phyloP scores from a whole-genome alignment of 306 rosid genomes.

The Cucurbita argyrosperma region DNA sequence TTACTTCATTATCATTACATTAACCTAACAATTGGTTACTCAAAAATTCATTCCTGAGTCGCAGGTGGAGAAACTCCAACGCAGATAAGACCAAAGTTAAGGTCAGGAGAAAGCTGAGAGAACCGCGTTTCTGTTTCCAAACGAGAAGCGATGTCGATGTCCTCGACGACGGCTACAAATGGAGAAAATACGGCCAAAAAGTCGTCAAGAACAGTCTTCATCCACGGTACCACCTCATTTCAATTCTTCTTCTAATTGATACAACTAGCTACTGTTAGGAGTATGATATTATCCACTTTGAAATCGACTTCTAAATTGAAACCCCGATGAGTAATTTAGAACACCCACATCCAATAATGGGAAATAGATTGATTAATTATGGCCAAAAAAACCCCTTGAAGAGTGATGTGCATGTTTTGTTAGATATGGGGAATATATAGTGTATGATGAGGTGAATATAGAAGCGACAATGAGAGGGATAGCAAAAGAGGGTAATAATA shows the following conservation, averaged over 20 bases:
- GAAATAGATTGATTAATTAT: too few relatives aligned
- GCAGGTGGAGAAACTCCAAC: constrained; percentile 81
- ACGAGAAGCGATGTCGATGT: constrained; percentile 98
- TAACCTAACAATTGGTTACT: too few relatives aligned
- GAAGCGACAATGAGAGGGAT: neutral
- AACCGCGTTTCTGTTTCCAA: constrained; percentile 95
- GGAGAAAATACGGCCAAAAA: constrained; percentile 98
- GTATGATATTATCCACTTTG: too few relatives aligned
- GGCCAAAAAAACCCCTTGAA: too few relatives aligned
- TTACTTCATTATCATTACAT: too few relatives aligned
- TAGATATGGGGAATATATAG: too few relatives aligned
- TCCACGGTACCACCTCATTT: constrained; percentile 44
- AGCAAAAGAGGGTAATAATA: neutral
- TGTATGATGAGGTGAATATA: neutral
- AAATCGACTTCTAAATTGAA: too few relatives aligned
- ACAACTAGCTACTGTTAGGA: too few relatives aligned
- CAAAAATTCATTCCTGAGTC: neutral
- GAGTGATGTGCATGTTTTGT: too few relatives aligned
- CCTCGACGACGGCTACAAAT: constrained; percentile 97
- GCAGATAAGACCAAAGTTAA: constrained; percentile 78
- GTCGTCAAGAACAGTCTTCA: constrained; percentile 97
- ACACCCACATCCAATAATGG: too few relatives aligned
- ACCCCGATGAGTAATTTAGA: too few relatives aligned
- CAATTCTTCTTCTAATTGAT: neutral
- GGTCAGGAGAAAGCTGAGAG: constrained; percentile 90